Evolutionary conservation across 179 eudicot genomes (phyloP), one percentile per base, ranked within the genome.

Genomic region (Sideroxylon spinosum): DNA sequence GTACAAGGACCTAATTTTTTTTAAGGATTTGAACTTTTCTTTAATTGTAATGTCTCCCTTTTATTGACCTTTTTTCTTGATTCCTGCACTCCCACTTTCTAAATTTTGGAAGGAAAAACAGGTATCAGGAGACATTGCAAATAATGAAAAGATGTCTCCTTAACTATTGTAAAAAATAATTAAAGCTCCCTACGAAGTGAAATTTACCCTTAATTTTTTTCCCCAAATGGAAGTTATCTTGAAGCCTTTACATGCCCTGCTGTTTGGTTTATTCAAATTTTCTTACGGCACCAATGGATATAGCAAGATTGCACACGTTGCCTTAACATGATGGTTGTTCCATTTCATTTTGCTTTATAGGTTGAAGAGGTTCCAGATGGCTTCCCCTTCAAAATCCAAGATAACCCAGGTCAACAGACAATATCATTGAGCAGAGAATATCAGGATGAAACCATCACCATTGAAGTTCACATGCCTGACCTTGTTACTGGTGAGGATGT

Each of bases 381-480:
- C 17, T 90, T 92, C 74, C 97, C 98, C 23, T 94, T 94, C 76
- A 53, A 81, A 61, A 80, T 92, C 73, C 79, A 88, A 71, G 97
- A 94, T 79, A 84, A 84, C 61, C 85, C 81, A 12, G 98, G 98
- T 25, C 84, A 86, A 63, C 87, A 89, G 59, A 89, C 89, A 1
- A 74, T 94, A 68, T 83, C 87, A 46, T 81, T 94, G 23, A 85
- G 83, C 61, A 88, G 98, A 81, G 88, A 87, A 26, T 92, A 86
- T 63, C 83, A 88, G 44, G 97, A 89, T 76, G 98, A 94, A 85
- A 85, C 60, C 44, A 89, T 94, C 63, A 73, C 52, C 57, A 91
- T 94, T 46, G 96, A 89, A 85, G 95, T 88, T 72, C 84, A 89
- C 67, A 90, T 85, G 87, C 91, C 92, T n/a, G 80, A 66, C 76